Percentiles rank a stretch among this genome's conserved stretches.
These are phyloP conservation scores for Teratosphaeria pseudoeucalypti DNA, from an alignment of 2,329 filamentous ascomycete genomes.

Conservation along the genomic window DNA sequence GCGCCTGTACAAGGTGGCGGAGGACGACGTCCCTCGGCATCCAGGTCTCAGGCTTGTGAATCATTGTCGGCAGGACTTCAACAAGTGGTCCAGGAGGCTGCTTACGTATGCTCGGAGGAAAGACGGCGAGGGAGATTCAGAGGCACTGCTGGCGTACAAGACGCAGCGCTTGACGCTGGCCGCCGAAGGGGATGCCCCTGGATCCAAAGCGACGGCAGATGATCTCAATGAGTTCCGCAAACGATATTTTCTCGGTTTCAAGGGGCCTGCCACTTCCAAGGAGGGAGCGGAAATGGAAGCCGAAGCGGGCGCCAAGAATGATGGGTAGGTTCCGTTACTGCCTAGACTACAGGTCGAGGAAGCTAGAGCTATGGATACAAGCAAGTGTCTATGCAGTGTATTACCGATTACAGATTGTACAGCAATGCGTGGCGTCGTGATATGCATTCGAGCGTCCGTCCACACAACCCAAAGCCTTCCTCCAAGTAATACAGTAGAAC, in stretches of 20 bases:
- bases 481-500: background rate
- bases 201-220: slow-evolving; percentile 45
- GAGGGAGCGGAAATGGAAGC: background rate
- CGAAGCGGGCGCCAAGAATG: background rate
- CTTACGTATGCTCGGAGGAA: slow-evolving; percentile 72
- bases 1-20: background rate
- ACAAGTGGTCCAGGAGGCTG: slow-evolving; percentile 82
- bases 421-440: background rate
- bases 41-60: slow-evolving; percentile 62
- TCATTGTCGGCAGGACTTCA: slow-evolving; percentile 77
- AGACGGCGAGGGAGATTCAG: slow-evolving; percentile 42
- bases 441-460: background rate
- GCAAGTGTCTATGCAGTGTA: background rate
- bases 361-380: background rate
- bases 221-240: slow-evolving; percentile 59
- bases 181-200: slow-evolving; percentile 19
- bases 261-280: background rate
- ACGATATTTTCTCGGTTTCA: slow-evolving; percentile 29
- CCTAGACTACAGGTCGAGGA: background rate
- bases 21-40: slow-evolving; percentile 67
- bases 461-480: background rate
- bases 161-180: slow-evolving; percentile 9
- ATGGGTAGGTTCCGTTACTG: background rate
- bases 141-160: slow-evolving; percentile 17
- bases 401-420: background rate